A percentile compares a stretch with the other conserved stretches of the same genome.
These are phyloP conservation scores for Letharia lupina DNA, from an alignment of 495 filamentous ascomycete genomes.

Conservation along the genomic window DNA sequence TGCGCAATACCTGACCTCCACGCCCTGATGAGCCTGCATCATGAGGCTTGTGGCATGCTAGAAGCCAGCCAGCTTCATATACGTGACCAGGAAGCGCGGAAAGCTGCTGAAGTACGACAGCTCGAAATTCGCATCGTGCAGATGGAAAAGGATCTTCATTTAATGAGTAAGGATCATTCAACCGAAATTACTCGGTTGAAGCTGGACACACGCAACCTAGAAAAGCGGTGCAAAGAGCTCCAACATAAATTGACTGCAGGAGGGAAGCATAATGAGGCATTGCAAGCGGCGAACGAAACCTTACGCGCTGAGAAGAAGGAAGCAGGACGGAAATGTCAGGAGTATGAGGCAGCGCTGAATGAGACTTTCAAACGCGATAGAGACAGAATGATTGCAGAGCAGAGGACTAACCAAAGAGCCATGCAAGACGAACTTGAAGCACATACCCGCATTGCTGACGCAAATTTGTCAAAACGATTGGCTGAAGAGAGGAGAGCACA, in stretches of 20 bases:
- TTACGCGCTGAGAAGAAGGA: slow-evolving; percentile 28
- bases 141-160: slow-evolving; percentile 41
- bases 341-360: slow-evolving; percentile 23
- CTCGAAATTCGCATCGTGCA: slow-evolving; percentile 49
- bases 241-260: slow-evolving; percentile 36
- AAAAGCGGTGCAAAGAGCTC: slow-evolving; percentile 47
- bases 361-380: slow-evolving; percentile 23
- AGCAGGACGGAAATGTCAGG: slow-evolving; percentile 23
- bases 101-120: slow-evolving; percentile 40
- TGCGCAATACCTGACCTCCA: slow-evolving; percentile 44
- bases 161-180: slow-evolving; percentile 36
- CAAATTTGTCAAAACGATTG: slow-evolving; percentile 7
- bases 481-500: slow-evolving; percentile 16
- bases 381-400: slow-evolving; percentile 20
- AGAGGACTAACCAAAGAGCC: slow-evolving; percentile 23
- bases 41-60: slow-evolving; percentile 38
- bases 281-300: slow-evolving; percentile 37
- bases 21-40: slow-evolving; percentile 40
- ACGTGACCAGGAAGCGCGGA: slow-evolving; percentile 39
- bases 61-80: slow-evolving; percentile 39
- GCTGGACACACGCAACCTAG: slow-evolving; percentile 49
- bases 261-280: slow-evolving; percentile 38
- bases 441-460: slow-evolving; percentile 10
- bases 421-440: slow-evolving; percentile 26
- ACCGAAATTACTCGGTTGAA: slow-evolving; percentile 43